phyloP scores from a whole-genome alignment of 2,329 filamentous ascomycete genomes.

The Cladobotryum protrusum region DNA sequence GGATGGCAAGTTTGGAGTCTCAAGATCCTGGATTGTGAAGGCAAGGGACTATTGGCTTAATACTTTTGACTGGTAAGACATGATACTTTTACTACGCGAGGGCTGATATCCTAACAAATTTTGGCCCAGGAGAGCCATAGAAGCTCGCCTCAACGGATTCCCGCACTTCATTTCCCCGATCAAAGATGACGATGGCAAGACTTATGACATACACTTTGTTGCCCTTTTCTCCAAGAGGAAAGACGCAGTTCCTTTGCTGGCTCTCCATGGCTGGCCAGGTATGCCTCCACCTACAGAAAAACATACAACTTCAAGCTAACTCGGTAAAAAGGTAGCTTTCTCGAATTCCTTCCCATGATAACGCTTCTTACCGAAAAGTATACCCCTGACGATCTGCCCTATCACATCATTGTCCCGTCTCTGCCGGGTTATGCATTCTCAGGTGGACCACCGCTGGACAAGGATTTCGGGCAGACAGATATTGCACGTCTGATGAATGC shows the following conservation, averaged over 20 bases:
- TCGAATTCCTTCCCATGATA: constrained; percentile 51
- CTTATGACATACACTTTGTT: constrained; percentile 43
- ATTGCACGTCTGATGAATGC: constrained; percentile 40
- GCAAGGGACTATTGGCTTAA: constrained; percentile 36
- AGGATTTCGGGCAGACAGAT: constrained; percentile 26
- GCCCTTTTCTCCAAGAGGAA: constrained; percentile 46
- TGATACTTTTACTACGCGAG: too few relatives aligned
- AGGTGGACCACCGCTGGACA: constrained; percentile 38
- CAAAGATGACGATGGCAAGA: constrained; percentile 28
- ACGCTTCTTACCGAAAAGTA: constrained; percentile 41
- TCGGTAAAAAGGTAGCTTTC: constrained; percentile 29
- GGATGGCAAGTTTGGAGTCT: constrained; percentile 30
- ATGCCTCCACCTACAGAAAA: too few relatives aligned
- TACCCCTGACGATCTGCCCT: constrained; percentile 44
- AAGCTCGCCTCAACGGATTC: constrained; percentile 37
- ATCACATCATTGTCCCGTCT: constrained; percentile 51
- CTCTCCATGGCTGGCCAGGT: constrained; percentile 51
- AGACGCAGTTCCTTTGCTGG: constrained; percentile 43
- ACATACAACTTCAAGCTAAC: too few relatives aligned
- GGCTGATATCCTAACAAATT: background rate
- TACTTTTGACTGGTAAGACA: constrained; percentile 37
- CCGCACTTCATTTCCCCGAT: constrained; percentile 34
- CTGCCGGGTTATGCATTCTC: constrained; percentile 51
- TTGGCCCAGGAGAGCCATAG: constrained; percentile 21
- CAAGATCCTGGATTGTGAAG: constrained; percentile 38